Evolutionary conservation across 2,329 filamentous ascomycete genomes (phyloP), one percentile per base, ranked within the genome.

Genomic region (Hypocrella siamensis): DNA sequence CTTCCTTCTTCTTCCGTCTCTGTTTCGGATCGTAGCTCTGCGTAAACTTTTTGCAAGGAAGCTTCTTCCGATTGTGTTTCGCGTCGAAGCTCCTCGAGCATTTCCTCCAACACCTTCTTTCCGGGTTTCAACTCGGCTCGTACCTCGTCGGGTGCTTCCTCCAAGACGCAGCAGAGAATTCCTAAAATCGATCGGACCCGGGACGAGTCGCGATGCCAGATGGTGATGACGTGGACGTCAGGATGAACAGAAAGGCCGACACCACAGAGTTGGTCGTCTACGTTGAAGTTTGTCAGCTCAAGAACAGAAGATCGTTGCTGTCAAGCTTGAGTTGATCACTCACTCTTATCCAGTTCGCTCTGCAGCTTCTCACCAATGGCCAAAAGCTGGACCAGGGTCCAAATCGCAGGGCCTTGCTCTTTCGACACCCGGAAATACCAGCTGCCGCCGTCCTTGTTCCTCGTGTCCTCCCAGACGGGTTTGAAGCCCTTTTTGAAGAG

Each of bases 341-440:
- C 53, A 83, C 79, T 70, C 36, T 70, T 65, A 32, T 80, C 79
- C 9, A 92, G 63, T 12, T 71, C 78, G 40, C 70, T 65, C 58
- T 90, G 79, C 39, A 92, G 60, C 48, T 78, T 69, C 62, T 92
- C 83, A 21, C 83, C 83, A 38, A 90, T 82, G 21, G 83, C 83
- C 53, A 90, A 66, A 49, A 88, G 60, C 58, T 85, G 73, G 38
- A 93, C 67, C 49, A 77, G 75, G 44, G 76, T 85, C 83, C 79
- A 94, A 49, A 82, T 79, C 45, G 78, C 78, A 3, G 74, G 70
- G 5, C 72, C 73, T 24, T 70, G 67, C 38, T 64, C 66, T 62
- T 93, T 93, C 40, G 78, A 75, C 28, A 94, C 78, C 31, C 86
- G 76, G 57, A 96, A 93, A 16, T 84, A 92, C 84, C 84, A 94